These are phyloP conservation scores for Cyberlindnera maritima DNA, from an alignment of 805 yeast genomes.

Conservation along the genomic window DNA sequence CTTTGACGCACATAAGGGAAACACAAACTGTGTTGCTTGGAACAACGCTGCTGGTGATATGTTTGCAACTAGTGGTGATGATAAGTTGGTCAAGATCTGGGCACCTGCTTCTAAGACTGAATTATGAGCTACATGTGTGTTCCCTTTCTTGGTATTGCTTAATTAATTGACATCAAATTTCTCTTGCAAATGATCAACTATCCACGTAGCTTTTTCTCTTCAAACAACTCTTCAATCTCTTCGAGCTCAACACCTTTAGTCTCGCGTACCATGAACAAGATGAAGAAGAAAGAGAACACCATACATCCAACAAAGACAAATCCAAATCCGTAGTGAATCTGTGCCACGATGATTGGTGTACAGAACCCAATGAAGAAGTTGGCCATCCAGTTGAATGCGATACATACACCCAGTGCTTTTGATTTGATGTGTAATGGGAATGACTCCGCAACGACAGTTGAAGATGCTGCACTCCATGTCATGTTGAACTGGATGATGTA, in stretches of 20 bases:
- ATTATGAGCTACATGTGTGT: not conserved
- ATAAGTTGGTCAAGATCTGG: slow-evolving; percentile 68
- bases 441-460: slow-evolving; percentile 32
- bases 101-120: slow-evolving; percentile 30
- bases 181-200: no score
- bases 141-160: no score
- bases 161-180: no score
- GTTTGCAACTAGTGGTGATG: slow-evolving; percentile 89
- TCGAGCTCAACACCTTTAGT: slow-evolving; percentile 79
- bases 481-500: slow-evolving; percentile 48
- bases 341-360: slow-evolving; percentile 33
- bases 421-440: no score
- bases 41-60: slow-evolving; percentile 43
- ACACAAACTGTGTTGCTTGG: slow-evolving; percentile 82
- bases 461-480: slow-evolving; percentile 61
- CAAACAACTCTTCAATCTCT: slow-evolving; percentile 52
- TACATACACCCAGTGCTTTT: no score
- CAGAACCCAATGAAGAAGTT: no score
- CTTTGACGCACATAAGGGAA: slow-evolving; percentile 59
- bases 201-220: not conserved
- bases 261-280: slow-evolving; percentile 62
- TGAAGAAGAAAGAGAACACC: slow-evolving; percentile 38
- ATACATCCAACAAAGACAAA: slow-evolving; percentile 51
- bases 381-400: no score
- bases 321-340: slow-evolving; percentile 59